phyloP scores from a whole-genome alignment of 805 yeast species.

The Barnettozyma pratensis region DNA sequence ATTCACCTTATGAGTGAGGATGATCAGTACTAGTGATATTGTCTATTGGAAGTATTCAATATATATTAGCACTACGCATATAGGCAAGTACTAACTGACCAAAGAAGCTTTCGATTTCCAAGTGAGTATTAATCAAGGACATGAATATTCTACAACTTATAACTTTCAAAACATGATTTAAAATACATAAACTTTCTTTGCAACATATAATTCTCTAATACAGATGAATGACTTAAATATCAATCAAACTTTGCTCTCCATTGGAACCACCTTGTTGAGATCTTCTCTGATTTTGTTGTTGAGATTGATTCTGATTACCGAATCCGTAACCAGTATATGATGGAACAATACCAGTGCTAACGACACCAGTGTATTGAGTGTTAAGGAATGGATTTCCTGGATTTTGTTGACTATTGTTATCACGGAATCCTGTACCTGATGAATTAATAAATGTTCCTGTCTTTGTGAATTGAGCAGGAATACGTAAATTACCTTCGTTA shows the following conservation, averaged over 20 bases:
- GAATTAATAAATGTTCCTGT: constrained; percentile 80
- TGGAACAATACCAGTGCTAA: constrained; percentile 63
- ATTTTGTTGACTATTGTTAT: constrained; percentile 22
- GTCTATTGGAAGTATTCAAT: too few species aligned
- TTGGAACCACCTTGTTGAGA: constrained; percentile 12
- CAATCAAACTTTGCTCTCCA: constrained; percentile 26
- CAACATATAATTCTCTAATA: too few species aligned
- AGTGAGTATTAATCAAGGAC: too few species aligned
- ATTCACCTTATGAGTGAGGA: too few species aligned
- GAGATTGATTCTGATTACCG: constrained; percentile 58
- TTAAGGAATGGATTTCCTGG: constrained; percentile 40
- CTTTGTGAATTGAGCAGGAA: constrained; percentile 90
- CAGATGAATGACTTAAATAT: constrained; percentile 13
- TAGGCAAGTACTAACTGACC: too few species aligned
- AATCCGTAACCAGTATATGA: constrained; percentile 93
- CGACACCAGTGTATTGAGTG: constrained; percentile 70
- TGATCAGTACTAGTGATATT: too few species aligned
- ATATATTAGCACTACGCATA: too few species aligned
- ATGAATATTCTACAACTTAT: too few species aligned
- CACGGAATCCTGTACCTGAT: constrained; percentile 69
- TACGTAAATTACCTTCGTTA: constrained; percentile 74
- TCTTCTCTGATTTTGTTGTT: constrained; percentile 12
- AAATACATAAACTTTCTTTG: too few species aligned
- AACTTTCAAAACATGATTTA: too few species aligned
- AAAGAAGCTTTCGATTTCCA: too few species aligned